phyloP scores from a whole-genome alignment of 257 asterid species.

The Cruciata laevipes region DNA sequence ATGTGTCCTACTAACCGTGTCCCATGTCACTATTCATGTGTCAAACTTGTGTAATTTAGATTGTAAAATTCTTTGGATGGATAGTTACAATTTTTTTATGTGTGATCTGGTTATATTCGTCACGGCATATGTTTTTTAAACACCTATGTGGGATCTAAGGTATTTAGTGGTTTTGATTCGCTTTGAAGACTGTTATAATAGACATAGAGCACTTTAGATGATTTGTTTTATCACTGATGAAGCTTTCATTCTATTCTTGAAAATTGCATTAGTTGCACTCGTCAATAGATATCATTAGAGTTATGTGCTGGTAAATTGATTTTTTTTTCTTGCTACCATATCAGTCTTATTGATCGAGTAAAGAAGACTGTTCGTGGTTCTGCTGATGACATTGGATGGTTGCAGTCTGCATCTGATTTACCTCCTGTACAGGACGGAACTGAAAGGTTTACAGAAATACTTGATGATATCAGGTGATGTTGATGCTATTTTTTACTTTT shows the following conservation, averaged over 20 bases:
- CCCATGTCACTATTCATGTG: not conserved
- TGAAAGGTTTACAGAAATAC: slow-evolving; percentile 64
- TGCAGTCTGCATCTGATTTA: slow-evolving; percentile 61
- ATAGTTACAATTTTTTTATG: not conserved
- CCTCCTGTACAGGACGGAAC: slow-evolving; percentile 94
- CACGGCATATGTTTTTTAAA: not conserved
- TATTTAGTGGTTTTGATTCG: not conserved
- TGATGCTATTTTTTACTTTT: slow-evolving; percentile 10
- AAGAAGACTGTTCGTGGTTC: slow-evolving; percentile 92
- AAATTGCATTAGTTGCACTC: not conserved
- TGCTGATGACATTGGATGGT: slow-evolving; percentile 97
- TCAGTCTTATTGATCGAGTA: slow-evolving; percentile 47
- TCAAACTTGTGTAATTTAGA: not conserved
- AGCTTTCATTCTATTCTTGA: not conserved
- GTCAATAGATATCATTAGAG: not conserved
- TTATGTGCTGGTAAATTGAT: not conserved
- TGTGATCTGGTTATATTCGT: not conserved
- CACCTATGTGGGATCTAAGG: not conserved
- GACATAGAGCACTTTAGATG: not conserved
- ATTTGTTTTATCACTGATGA: not conserved
- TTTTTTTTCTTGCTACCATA: not conserved
- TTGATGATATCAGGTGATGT: slow-evolving; percentile 73
- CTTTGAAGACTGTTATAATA: not conserved
- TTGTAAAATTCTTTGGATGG: not conserved
- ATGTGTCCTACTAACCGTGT: not conserved